Base-by-base conservation (phyloP, 306 rosid species). In the Senna siamea region DNA sequence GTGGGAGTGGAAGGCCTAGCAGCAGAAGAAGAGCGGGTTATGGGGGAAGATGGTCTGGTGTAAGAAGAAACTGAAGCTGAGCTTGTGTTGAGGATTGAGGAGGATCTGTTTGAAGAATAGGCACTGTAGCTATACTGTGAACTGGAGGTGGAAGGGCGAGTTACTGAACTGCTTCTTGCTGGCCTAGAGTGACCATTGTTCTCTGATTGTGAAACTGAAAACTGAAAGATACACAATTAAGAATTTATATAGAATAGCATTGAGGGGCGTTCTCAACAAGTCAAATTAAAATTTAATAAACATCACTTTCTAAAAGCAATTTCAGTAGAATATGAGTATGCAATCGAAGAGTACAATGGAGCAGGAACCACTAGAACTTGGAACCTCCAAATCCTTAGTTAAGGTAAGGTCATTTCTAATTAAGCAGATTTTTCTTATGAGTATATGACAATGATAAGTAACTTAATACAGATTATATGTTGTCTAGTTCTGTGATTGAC, bases 21-120 rank as follows among this genome's bases (percentile, higher is more conserved):
- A 0, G 83, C 44, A 19, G 96, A 79, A 38, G 94, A 60, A 26
- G 89, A 78, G 66, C 93, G 96, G 69, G 89, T 76, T 61, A 76
- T 41, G 3, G 98, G 97, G 61, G 98, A 94, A 30, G 98, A 85
- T 43, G 98, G 90, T 79, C 98, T 76, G 10, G 83, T 84, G 79
- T 89, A 94, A 72, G 98, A 94, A 47, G 98, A 86, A 69, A 94
- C 93, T n/a, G 98, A 94, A 73, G 88, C 89, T n/a, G 98, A 94
- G 83, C 97, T 94, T 55, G 97, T 94, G 84, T 89, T 94, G 38
- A 94, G 97, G 79, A 94, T 88, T 51, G 88, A 78, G 40, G 89
- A 83, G 75, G 85, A 64, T 85, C 96, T 88, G 81, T 87, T 93
- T 70, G 96, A 84, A 78, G 98, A 85, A 62, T 84, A 85, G 74